These are phyloP conservation scores for Sporothrix dimorphospora DNA, from an alignment of 2,329 filamentous ascomycete species.

Conservation along the genomic window DNA sequence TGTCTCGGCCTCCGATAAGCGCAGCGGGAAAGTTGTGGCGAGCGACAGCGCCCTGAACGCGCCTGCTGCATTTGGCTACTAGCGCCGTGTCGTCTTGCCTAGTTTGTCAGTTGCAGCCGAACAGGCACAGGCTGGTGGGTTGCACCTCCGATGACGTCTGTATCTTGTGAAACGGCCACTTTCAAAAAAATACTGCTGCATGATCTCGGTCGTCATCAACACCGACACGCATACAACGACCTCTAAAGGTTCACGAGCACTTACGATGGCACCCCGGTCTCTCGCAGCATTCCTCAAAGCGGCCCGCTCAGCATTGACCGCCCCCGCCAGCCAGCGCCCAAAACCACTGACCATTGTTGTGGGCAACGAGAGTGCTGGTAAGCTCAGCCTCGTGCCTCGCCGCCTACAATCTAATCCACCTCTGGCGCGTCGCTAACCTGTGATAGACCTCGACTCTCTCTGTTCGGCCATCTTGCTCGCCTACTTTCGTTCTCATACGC, in stretches of 20 bases:
- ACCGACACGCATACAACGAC: background rate
- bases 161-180: background rate
- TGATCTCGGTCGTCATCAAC: background rate
- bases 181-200: background rate
- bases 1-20: conserved; percentile 1
- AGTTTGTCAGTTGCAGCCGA: conserved; percentile 17
- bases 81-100: background rate
- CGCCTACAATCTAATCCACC: background rate
- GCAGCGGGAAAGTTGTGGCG: background rate
- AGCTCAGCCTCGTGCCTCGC: background rate
- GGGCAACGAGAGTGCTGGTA: conserved; percentile 70
- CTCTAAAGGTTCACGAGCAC: background rate
- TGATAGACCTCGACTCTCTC: conserved; percentile 77
- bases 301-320: conserved; percentile 52
- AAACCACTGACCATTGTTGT: conserved; percentile 63
- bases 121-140: background rate
- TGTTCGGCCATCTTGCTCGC: conserved; percentile 74
- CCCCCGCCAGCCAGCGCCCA: conserved; percentile 47
- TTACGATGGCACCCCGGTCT: conserved; percentile 39
- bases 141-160: conserved; percentile 6
- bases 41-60: background rate
- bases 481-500: conserved; percentile 68
- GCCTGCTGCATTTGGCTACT: background rate
- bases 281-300: conserved; percentile 56
- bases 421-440: background rate